phyloP scores from a whole-genome alignment of 805 yeast species.

The Metschnikowia kofuensis region DNA sequence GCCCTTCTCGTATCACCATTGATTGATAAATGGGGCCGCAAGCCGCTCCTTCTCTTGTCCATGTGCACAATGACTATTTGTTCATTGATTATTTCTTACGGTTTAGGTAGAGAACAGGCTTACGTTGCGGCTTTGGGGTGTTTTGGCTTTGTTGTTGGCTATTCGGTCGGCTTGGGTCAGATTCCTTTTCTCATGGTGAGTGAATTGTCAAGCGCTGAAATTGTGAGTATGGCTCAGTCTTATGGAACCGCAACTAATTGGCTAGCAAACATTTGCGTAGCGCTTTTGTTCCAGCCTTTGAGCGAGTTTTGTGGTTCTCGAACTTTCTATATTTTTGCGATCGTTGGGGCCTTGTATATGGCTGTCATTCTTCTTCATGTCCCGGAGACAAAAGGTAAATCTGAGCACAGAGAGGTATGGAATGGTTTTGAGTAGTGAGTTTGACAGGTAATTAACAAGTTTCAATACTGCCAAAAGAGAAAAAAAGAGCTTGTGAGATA shows the following conservation, averaged over 20 bases:
- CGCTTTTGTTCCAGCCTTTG: slow-evolving; percentile 31
- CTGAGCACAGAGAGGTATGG: slow-evolving; percentile 30
- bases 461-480: too few species aligned
- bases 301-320: slow-evolving; percentile 25
- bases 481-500: too few species aligned
- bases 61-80: slow-evolving; percentile 22
- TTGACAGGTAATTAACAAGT: too few species aligned
- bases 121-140: slow-evolving; percentile 26
- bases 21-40: slow-evolving; percentile 20
- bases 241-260: slow-evolving; percentile 36
- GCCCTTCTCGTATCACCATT: slow-evolving; percentile 17
- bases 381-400: slow-evolving; percentile 34
- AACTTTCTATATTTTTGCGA: slow-evolving; percentile 28
- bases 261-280: slow-evolving; percentile 32
- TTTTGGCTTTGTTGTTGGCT: slow-evolving; percentile 32
- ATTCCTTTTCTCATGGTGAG: slow-evolving; percentile 38
- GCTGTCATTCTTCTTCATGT: slow-evolving; percentile 20
- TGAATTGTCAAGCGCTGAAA: slow-evolving; percentile 33
- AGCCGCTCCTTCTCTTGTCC: slow-evolving; percentile 29
- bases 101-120: slow-evolving; percentile 18
- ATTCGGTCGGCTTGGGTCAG: slow-evolving; percentile 36
- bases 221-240: slow-evolving; percentile 34
- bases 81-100: slow-evolving; percentile 26
- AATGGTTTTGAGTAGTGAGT: neutral
- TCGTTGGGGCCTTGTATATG: slow-evolving; percentile 20